Base-by-base conservation (phyloP, 31 red algal genomes). In the Odonthalia washingtoniensis region DNA sequence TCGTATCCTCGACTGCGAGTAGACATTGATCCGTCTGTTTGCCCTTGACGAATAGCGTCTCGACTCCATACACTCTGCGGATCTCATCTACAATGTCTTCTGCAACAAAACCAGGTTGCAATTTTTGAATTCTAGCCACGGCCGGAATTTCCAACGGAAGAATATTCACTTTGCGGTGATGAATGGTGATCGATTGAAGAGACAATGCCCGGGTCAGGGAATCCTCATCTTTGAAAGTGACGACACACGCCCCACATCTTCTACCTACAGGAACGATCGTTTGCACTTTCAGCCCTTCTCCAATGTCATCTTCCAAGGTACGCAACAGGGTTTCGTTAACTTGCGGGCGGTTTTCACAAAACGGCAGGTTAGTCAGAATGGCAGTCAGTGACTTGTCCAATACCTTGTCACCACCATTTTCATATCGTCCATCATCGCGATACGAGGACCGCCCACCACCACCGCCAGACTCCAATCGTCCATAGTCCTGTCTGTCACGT, bases 21-120 rank as follows among this genome's bases (percentile, higher is more conserved):
- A 91, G 57, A 40, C 84, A 74, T 64, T 91, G 89, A 46, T 91
- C 89, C 46, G 80, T 67, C 35, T 91, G 89, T 73, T 78, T 84
- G 28, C 60, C 40, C 74, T 85, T 91, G 72, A 91, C 73, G 60
- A 84, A 91, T 5, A 91, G 72, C 9, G 81, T 63, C 64, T 85
- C 80, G 5, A 91, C 89, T 40, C 81, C 89, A 72, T 91, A 91
- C 44, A 40, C 61, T 16, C 81, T 46, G 18, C 74, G 79, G 73
- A 91, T 91, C 34, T 91, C 89, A 38, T 85, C 74, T 46, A 91
- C 44, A 61, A 91, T 91, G 30, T 91, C 89, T 34, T 91, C 89
- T 9, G 76, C 64, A 41, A 67, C n/a, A 42, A 85, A 91, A 43
- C 89, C 89, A 27, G 70, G 81, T 40, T 77, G 61, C 14, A 91